Evolutionary conservation across 371 early-diverging fungal species (phyloP).

Genomic region (Phascolomyces articulosus): DNA sequence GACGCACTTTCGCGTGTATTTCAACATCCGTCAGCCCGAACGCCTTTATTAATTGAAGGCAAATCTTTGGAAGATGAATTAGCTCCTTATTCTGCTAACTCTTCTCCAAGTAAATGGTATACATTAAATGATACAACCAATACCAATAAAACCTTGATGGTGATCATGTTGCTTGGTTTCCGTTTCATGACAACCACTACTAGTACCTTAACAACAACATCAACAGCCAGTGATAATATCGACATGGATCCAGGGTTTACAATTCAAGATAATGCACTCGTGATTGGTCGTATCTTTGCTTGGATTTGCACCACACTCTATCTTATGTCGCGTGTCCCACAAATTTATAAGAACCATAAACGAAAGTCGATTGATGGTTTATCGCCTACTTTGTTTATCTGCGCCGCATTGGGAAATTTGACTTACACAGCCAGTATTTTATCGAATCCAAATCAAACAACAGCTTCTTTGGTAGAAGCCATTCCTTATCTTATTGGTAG

Average conservation of each 20-base stretch:
- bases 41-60: constrained; percentile 35
- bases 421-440: constrained; percentile 62
- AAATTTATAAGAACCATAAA: constrained; percentile 55
- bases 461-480: constrained; percentile 30
- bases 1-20: constrained; percentile 21
- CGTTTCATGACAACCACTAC: neutral
- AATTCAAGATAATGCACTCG: constrained; percentile 3
- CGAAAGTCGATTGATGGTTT: constrained; percentile 63
- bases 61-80: constrained; percentile 28
- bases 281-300: constrained; percentile 53
- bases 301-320: constrained; percentile 66
- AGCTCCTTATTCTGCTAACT: constrained; percentile 44
- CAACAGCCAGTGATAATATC: constrained; percentile 6
- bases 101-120: constrained; percentile 54
- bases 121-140: constrained; percentile 23
- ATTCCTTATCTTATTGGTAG: constrained; percentile 63
- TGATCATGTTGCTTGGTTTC: constrained; percentile 22
- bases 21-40: constrained; percentile 40
- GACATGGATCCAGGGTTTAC: neutral
- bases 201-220: constrained; percentile 1
- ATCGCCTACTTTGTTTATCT: constrained; percentile 64
- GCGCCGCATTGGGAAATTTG: constrained; percentile 65
- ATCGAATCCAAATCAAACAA: constrained; percentile 34
- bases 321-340: constrained; percentile 65
- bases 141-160: constrained; percentile 9